phyloP scores from a whole-genome alignment of 768 basidiomycete species.

The Hygrocybe punicea region DNA sequence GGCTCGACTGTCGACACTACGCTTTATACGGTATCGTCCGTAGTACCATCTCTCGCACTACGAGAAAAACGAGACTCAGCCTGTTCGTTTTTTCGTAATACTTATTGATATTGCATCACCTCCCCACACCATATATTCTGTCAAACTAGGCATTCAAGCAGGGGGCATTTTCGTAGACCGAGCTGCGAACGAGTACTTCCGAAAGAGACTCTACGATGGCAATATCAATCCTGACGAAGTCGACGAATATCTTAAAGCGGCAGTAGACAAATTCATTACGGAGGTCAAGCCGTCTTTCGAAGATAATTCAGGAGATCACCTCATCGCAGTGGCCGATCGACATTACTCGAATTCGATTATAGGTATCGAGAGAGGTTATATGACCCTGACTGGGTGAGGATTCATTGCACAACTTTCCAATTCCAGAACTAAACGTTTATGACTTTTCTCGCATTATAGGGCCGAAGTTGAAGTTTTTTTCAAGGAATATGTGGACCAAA shows the following conservation, averaged over 20 bases:
- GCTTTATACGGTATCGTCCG: not conserved
- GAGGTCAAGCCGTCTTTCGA: slow-evolving; percentile 3
- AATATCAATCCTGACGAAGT: not conserved
- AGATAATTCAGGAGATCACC: not conserved
- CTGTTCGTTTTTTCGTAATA: not conserved
- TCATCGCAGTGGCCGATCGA: not conserved
- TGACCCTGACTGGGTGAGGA: slow-evolving; percentile 4
- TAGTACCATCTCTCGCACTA: slow-evolving; percentile 1
- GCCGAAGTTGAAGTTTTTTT: slow-evolving; percentile 1
- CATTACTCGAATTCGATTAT: not conserved
- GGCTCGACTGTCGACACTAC: slow-evolving; percentile 3
- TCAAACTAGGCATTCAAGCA: not conserved
- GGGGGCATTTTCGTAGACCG: not conserved
- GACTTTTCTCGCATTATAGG: too few species aligned
- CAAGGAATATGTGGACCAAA: slow-evolving; percentile 1
- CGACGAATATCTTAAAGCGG: not conserved
- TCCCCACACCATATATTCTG: not conserved
- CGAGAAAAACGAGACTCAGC: slow-evolving; percentile 3
- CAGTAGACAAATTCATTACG: not conserved
- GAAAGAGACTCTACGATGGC: slow-evolving; percentile 1
- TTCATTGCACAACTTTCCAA: too few species aligned
- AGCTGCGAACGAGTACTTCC: not conserved
- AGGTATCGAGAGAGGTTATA: not conserved
- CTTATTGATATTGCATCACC: not conserved
- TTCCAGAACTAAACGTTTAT: too few species aligned